A percentile compares a stretch with the other conserved stretches of the same genome.
phyloP scores from a whole-genome alignment of 2,329 filamentous ascomycete species.

The Ceratocystis eucalypticola region DNA sequence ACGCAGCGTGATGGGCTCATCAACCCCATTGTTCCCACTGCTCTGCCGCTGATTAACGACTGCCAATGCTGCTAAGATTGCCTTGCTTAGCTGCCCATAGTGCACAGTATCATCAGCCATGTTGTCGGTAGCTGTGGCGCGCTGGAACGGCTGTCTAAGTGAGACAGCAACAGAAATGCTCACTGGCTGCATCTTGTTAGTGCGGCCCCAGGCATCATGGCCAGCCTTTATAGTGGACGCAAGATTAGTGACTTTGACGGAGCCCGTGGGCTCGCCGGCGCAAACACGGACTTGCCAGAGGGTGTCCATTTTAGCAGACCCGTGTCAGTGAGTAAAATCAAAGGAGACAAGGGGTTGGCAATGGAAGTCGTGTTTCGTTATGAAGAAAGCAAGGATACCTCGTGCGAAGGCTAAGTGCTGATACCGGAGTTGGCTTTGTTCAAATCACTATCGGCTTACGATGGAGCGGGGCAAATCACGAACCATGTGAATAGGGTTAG shows the following conservation, averaged over 20 bases:
- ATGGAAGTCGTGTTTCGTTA: too few species aligned
- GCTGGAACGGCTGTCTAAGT: conserved; percentile 41
- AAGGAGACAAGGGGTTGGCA: background rate
- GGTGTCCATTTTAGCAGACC: background rate
- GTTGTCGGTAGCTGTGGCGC: conserved; percentile 44
- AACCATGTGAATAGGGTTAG: background rate
- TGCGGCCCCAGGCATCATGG: conserved; percentile 55
- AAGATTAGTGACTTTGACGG: conserved; percentile 50
- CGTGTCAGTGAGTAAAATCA: too few species aligned
- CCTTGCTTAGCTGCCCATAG: conserved; percentile 59
- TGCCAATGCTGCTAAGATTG: conserved; percentile 38
- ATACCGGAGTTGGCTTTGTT: too few species aligned
- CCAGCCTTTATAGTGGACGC: conserved; percentile 42
- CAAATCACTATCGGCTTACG: too few species aligned
- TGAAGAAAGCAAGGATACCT: too few species aligned
- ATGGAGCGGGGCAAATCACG: background rate
- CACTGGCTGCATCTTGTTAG: conserved; percentile 45
- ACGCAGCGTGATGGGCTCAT: conserved; percentile 21
- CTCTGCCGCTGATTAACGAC: conserved; percentile 21
- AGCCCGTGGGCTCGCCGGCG: conserved; percentile 35
- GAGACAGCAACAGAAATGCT: conserved; percentile 46
- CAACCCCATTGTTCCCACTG: conserved; percentile 4
- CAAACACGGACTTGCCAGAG: conserved; percentile 29
- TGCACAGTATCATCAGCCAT: conserved; percentile 60
- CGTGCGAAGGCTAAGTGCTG: too few species aligned